Evolutionary conservation across 768 basidiomycete species (phyloP).

Genomic region (Lactarius evosmus): DNA sequence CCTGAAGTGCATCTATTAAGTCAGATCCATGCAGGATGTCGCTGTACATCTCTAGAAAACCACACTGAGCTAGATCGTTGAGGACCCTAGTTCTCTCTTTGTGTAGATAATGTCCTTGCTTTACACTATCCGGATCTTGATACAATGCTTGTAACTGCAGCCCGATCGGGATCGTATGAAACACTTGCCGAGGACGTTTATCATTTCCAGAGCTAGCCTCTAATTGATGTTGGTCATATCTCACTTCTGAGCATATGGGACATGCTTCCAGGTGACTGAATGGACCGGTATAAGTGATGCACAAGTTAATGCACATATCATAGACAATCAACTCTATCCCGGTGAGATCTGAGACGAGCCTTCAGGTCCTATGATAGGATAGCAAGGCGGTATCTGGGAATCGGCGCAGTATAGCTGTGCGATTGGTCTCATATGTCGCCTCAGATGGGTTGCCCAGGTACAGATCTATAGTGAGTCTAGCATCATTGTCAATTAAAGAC

Average conservation of each 20-base stretch:
- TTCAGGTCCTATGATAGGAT: no score
- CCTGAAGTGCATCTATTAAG: conserved; percentile 30
- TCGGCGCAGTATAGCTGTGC: no score
- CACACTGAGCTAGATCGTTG: background rate
- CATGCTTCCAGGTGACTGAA: background rate
- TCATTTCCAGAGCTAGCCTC: background rate
- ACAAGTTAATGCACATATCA: conserved; percentile 3
- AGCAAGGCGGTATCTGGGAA: no score
- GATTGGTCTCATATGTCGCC: no score
- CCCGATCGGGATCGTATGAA: background rate
- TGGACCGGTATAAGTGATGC: background rate
- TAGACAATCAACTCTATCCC: background rate
- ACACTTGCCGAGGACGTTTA: background rate
- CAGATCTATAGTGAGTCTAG: no score
- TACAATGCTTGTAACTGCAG: background rate
- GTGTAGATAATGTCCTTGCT: no score
- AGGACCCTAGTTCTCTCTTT: no score
- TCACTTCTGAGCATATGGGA: background rate
- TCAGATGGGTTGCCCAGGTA: no score
- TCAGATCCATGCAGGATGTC: conserved; percentile 36
- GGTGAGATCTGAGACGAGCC: no score
- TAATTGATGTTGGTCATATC: background rate
- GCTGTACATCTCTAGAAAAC: conserved; percentile 14
- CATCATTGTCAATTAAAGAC: no score
- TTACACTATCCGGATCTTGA: no score